phyloP scores from a whole-genome alignment of 2,329 filamentous ascomycete genomes.

The Paecilomyces dactylethromorphus region DNA sequence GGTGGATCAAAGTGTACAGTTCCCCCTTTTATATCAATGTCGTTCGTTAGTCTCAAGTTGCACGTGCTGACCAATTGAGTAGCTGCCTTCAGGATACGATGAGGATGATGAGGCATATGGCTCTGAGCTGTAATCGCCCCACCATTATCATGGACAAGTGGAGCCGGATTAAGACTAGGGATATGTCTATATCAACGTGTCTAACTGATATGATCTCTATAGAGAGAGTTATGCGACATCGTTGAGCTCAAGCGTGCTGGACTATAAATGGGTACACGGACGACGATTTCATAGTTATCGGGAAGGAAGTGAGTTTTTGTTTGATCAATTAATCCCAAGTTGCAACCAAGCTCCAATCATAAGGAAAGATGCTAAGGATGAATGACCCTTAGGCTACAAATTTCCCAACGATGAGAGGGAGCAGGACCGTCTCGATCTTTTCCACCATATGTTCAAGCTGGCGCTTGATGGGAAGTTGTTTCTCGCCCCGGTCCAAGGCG shows the following conservation, averaged over 20 bases:
- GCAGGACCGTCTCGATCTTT: conserved; percentile 8
- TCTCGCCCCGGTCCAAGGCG: background rate
- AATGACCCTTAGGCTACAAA: conserved; percentile 4
- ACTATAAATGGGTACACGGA: conserved; percentile 22
- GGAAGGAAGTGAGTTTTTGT: conserved; percentile 4
- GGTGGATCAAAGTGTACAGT: background rate
- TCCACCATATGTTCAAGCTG: conserved; percentile 11
- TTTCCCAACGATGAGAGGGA: conserved; percentile 9
- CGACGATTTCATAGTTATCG: conserved; percentile 15
- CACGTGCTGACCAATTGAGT: background rate
- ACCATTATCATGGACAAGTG: background rate
- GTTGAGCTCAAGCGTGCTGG: conserved; percentile 7
- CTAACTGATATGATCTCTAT: background rate
- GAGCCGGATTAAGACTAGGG: background rate
- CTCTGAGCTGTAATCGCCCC: background rate
- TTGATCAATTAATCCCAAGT: background rate
- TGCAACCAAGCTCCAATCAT: background rate
- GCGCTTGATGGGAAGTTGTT: conserved; percentile 7
- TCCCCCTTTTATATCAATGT: background rate
- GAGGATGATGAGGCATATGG: conserved; percentile 3
- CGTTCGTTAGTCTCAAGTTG: background rate
- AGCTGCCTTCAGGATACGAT: background rate
- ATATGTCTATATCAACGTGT: background rate
- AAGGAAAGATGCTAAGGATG: background rate
- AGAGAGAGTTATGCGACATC: conserved; percentile 3